Evolutionary conservation across 2,329 filamentous ascomycete species (phyloP), one percentile per base, ranked within the genome.

Genomic region (Furcasterigmium furcatum): DNA sequence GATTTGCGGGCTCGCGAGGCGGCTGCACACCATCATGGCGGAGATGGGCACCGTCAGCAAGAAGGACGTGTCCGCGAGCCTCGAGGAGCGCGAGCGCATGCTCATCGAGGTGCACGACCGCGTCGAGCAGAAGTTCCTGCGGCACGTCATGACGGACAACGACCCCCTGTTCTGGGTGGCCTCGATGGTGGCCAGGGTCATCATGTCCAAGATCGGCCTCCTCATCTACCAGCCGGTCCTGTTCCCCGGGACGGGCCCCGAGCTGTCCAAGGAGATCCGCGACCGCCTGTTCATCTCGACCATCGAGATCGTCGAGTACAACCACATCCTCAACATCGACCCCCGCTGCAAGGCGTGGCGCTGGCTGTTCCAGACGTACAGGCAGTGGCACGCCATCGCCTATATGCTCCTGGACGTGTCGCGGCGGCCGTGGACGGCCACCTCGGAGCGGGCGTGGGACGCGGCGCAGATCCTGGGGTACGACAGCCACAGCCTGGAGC

Each of bases 171-270:
- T 82, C 51, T 88, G 85, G 83, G 78, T 87, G 21, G 79, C 79
- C 8, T 82, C 80, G 4, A 86, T 85, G 22, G 73, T 88, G 20
- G 77, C 81, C 4, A 79, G 86, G 9, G 72, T 92, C 25, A 82
- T 91, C 50, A 79, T 91, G 66, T 83, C 84, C 43, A 92, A 91
- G 64, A 82, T 91, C 71, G 88, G 84, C 68, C 73, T 94, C 29
- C 77, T 91, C 48, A 77, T 89, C 3, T 87, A 92, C 56, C 84
- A 92, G 54, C 87, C 87, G 1, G 76, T 85, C 56, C 80, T 87
- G 25, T 78, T 82, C 43, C 74, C 76, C 27, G 77, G 81, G 21
- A 72, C 75, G 9, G 74, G 73, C n/a, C 64, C 71, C 9, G 73
- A 72, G 21, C 69, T 87, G 8, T 77, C 80, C 0, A 73, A 79